Evolutionary conservation across 768 basidiomycete genomes (phyloP).

Genomic region (Hygrophorus pudorinus): DNA sequence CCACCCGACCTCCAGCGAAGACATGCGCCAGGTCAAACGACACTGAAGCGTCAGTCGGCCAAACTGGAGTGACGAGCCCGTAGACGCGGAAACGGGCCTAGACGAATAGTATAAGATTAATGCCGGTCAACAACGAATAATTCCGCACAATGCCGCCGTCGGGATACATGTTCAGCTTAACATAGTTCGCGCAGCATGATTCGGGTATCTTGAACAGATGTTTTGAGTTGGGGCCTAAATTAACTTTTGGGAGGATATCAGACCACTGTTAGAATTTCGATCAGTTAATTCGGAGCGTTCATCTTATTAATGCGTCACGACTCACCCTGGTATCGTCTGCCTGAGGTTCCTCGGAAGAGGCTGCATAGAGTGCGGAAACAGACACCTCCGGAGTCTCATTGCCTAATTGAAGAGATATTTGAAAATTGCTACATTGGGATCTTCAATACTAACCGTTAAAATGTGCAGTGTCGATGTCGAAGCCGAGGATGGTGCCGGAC

Average conservation of each 20-base stretch:
- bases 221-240: conserved; percentile 74
- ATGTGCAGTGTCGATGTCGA: conserved; percentile 92
- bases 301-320: conserved; percentile 1
- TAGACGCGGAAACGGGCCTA: conserved; percentile 92
- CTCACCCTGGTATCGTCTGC: conserved; percentile 46
- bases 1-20: conserved; percentile 78
- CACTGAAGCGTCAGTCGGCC: conserved; percentile 35
- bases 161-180: conserved; percentile 92
- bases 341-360: conserved; percentile 32
- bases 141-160: conserved; percentile 91
- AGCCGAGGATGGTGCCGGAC: conserved; percentile 60
- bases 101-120: conserved; percentile 6
- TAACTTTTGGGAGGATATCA: conserved; percentile 64
- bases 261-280: conserved; percentile 49
- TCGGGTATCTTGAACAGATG: conserved; percentile 75
- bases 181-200: conserved; percentile 51
- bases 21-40: conserved; percentile 85
- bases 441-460: conserved; percentile 59
- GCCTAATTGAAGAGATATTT: conserved; percentile 28
- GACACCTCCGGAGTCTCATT: conserved; percentile 83
- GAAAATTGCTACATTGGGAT: neutral
- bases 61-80: conserved; percentile 62
- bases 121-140: neutral
- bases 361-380: conserved; percentile 47
- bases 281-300: neutral